Base-by-base conservation (phyloP, 164 flowering plant species). In the Vitis cinerea region DNA sequence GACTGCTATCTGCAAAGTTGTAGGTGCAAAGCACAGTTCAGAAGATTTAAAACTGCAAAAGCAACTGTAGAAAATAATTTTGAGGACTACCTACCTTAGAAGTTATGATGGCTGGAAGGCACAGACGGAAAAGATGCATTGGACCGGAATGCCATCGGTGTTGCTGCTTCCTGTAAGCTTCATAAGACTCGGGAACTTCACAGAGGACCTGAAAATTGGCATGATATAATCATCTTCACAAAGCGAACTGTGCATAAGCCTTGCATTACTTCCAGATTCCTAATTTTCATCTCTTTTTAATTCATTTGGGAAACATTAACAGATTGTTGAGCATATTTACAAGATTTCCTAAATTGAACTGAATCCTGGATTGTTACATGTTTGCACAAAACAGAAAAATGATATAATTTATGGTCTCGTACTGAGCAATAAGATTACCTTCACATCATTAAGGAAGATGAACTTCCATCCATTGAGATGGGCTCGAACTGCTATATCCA, bases 121-220 rank as follows among this genome's bases (percentile, higher is more conserved):
- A 72, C 27, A 72, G 11, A 1, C 74, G 74, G 47, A 72, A 72
- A 15, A 72, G 67, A 12, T 72, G 63, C 64, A 65, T 65, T 10
- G 74, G 74, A 37, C 74, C 74, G 15, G 74, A 72, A 65, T 72
- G 74, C 74, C 74, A 72, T 2, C 74, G 64, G n/a, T 72, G 74
- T 47, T 72, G 74, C 64, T 69, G 72, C 17, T 69, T 69, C 59
- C 52, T 69, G 50, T 69, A 69, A 50, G 72, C 65, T 69, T 69
- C 74, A 31, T 72, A 72, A 14, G 69, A 65, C 49, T 72, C 74
- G 1, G 74, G 74, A 10, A 72, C 51, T 51, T 72, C 74, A 31
- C 74, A 72, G n/a, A 59, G 62, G 9, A 44, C 59, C 70, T 67
- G 16, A 44, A 63, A 37, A 37, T 63, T n/a, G 48, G 12, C 29